Base-by-base conservation (phyloP, 192 early-diverging fungal species). In the Allomyces javanicus region DNA sequence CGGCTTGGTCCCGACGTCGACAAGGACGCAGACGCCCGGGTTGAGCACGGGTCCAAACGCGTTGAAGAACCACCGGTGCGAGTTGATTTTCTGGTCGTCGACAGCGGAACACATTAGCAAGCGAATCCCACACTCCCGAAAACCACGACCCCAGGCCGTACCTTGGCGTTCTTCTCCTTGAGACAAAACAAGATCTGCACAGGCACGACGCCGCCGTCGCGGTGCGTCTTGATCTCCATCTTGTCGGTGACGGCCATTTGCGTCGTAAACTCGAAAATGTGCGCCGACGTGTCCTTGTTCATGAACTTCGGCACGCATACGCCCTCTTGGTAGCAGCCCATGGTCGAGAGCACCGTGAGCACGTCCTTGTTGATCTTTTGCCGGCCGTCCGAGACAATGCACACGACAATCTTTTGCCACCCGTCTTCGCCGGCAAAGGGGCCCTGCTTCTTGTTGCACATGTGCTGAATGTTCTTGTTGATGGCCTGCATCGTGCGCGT, bases 121-220 rank as follows among this genome's bases (percentile, higher is more conserved):
- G 7, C 33, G 7, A 40, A 3, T 40, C 33, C 0, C 33, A 9
- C 33, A 26, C 26, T 1, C 4, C 4, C 26, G 9, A 40, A 40
- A 3, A 7, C 33, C 33, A 40, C 33, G 77, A 94, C 94, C 87
- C 93, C 94, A 90, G 90, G 93, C 65, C 93, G 82, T 68, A 94
- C 91, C 66, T 95, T 95, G 62, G 85, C 85, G 77, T 95, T 95
- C 76, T 92, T 83, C 67, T 92, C 89, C 69, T 92, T 92, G 24
- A 92, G 72, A 63, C 84, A 84, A 67, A 92, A 92, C n/a, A 92
- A 40, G 43, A 89, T 72, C 67, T 92, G 89, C 10, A 85, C 76
- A 3, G 89, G 89, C 0, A 79, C 74, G 62, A 81, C 72, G 24
- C 74, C 78, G 64, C 73, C 76, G 44, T 75, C 72, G 33, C 75